Evolutionary conservation across 2,329 filamentous ascomycete genomes (phyloP).

Genomic region (Dendrostoma leiphaemia): DNA sequence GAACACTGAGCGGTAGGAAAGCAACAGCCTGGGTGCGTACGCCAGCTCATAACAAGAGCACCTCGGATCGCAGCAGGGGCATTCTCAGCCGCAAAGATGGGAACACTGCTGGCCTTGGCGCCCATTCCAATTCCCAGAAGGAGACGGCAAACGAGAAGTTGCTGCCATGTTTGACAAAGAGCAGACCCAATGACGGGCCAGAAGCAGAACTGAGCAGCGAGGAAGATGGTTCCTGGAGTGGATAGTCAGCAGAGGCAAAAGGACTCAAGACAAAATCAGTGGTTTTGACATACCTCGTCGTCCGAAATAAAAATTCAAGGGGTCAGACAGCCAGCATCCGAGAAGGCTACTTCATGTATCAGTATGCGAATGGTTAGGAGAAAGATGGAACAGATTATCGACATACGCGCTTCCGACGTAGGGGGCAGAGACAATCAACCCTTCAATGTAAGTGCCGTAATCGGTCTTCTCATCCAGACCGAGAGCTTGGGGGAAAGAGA

Average conservation of each 20-base stretch:
- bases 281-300: conserved; percentile 33
- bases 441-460: conserved; percentile 54
- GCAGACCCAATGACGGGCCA: conserved; percentile 62
- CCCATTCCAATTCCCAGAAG: conserved; percentile 70
- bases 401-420: conserved; percentile 36
- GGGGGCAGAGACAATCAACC: conserved; percentile 52
- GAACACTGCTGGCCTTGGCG: conserved; percentile 61
- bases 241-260: not conserved
- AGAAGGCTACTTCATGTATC: conserved; percentile 44
- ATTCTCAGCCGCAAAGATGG: conserved; percentile 53
- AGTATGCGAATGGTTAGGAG: not conserved
- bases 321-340: conserved; percentile 48
- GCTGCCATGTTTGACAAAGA: conserved; percentile 64
- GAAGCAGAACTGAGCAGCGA: conserved; percentile 47
- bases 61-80: conserved; percentile 51
- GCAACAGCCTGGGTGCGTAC: conserved; percentile 38
- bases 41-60: conserved; percentile 54
- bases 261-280: not conserved
- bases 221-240: conserved; percentile 23
- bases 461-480: conserved; percentile 38
- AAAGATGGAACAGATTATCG: not conserved
- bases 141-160: conserved; percentile 65
- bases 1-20: conserved; percentile 51
- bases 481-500: conserved; percentile 42
- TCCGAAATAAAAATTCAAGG: conserved; percentile 40